These are phyloP conservation scores for Lactifluus piperatus DNA, from an alignment of 768 basidiomycete genomes.

Conservation along the genomic window DNA sequence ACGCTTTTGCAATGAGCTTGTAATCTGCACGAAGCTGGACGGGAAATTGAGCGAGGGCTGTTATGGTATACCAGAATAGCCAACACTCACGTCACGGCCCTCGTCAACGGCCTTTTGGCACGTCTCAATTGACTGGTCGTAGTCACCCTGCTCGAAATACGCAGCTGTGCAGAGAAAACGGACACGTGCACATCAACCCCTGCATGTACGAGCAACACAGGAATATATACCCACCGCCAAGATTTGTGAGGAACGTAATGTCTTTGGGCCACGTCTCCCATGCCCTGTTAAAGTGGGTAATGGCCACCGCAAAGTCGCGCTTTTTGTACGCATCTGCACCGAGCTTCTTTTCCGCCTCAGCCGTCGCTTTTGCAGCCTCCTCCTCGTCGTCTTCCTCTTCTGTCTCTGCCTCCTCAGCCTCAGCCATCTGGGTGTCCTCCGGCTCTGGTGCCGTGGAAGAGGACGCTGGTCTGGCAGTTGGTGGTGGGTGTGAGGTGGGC, in stretches of 20 bases:
- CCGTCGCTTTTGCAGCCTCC: constrained; percentile 63
- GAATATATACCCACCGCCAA: constrained; percentile 49
- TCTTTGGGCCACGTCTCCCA: constrained; percentile 95
- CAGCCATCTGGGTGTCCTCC: constrained; percentile 59
- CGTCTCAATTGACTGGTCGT: constrained; percentile 80
- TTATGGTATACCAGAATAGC: background rate
- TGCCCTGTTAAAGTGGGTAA: constrained; percentile 68
- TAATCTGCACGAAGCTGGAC: constrained; percentile 78
- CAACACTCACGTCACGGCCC: constrained; percentile 59
- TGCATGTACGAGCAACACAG: background rate
- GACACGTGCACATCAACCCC: background rate
- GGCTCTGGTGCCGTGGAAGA: constrained; percentile 23
- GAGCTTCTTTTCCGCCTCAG: constrained; percentile 69
- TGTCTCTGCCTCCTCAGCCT: constrained; percentile 45
- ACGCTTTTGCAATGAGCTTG: constrained; percentile 91
- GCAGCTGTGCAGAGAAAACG: constrained; percentile 46
- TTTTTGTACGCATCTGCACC: constrained; percentile 83
- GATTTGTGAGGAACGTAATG: constrained; percentile 86
- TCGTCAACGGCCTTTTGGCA: constrained; percentile 97
- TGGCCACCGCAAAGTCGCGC: constrained; percentile 71
- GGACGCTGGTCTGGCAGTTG: constrained; percentile 32
- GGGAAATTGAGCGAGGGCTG: background rate
- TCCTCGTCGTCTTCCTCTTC: constrained; percentile 56
- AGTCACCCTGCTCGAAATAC: constrained; percentile 90
- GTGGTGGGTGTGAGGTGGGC: constrained; percentile 25